Base-by-base conservation (phyloP, 768 basidiomycete species). In the Terana coerulea region DNA sequence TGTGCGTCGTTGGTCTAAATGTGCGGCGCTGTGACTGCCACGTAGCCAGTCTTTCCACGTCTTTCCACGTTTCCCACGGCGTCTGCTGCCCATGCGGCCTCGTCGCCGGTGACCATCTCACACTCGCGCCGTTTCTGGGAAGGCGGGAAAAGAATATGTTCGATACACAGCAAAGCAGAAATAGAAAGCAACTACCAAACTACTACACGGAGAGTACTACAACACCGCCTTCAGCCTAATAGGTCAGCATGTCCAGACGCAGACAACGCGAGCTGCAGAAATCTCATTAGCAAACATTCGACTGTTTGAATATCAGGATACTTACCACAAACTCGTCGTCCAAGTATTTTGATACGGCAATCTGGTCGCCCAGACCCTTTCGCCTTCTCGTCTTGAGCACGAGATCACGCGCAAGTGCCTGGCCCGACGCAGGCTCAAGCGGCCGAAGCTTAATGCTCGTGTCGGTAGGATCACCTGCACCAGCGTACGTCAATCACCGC, bases 181-280 rank as follows among this genome's bases (percentile, higher is more conserved):
- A 53, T 52, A 56, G 52, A 51, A 29, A 56, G 30, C 26, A 42
- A 36, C 44, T 52, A 36, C 34, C 35, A 22, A 25, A 51, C 33
- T 12, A 39, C 21, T 11, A n/a, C 35, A 52, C 51, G 21, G 36
- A 26, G 12, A 22, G 25, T 39, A 44, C 36, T 19, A 41, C 33
- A 7, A 25, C 53, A 28, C 40, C 17, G 47, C 47, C 63, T 72
- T 81, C 44, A 54, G 39, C 92, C 89, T 48, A 97, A 76, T 57
- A 97, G 70, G 69, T 98, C 94, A 28, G 88, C 92, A 70, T 97
- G 93, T n/a, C 93, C 95, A 39, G 92, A 94, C 17, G 95, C 94
- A 51, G 93, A 94, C 55, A 98, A 73, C 8, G 94, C 95, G 43
- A 95, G 81, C 91, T 95, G 61, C 35, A 62, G 52, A 46, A 50